Conservation (phyloP, 2,329 filamentous ascomycete species). For the Didymellaceae sp. region DNA sequence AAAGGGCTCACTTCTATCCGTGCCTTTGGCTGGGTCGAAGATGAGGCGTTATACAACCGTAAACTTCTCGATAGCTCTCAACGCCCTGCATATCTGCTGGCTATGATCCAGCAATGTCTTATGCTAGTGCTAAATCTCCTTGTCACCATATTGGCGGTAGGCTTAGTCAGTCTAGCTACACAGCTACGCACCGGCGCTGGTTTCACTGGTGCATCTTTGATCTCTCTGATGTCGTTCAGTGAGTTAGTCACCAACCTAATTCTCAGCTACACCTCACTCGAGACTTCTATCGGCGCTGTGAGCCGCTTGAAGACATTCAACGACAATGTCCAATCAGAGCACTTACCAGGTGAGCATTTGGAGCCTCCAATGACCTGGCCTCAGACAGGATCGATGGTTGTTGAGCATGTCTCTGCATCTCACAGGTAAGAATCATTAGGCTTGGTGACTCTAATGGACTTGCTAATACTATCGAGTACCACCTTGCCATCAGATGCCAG, state of each 20-base stretch:
- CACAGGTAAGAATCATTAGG: background rate
- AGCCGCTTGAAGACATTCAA: slow-evolving; percentile 21
- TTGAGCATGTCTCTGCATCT: background rate
- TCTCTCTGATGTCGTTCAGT: slow-evolving; percentile 16
- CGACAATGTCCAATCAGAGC: slow-evolving; percentile 17
- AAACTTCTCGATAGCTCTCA: slow-evolving; percentile 45
- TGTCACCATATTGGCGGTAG: slow-evolving; percentile 40
- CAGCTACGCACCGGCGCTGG: slow-evolving; percentile 10
- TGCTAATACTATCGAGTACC: background rate
- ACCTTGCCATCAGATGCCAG: background rate
- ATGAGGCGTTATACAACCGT: slow-evolving; percentile 2
- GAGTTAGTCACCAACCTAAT: background rate
- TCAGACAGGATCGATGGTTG: background rate
- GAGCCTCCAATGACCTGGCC: slow-evolving; percentile 21
- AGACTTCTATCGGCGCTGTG: slow-evolving; percentile 24
- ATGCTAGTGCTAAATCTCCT: slow-evolving; percentile 36
- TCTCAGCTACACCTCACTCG: slow-evolving; percentile 4
- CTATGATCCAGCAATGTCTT: slow-evolving; percentile 47
- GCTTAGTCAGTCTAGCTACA: slow-evolving; percentile 38
- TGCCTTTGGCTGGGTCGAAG: slow-evolving; percentile 53
- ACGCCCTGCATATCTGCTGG: slow-evolving; percentile 50
- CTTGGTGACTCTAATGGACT: background rate
- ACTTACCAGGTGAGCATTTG: slow-evolving; percentile 14
- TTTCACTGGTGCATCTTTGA: slow-evolving; percentile 21
- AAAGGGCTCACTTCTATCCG: slow-evolving; percentile 56